Percentiles rank a stretch among this genome's conserved stretches.
These are phyloP conservation scores for Aegilops speltoides DNA, from an alignment of 176 grass and related monocot species.

Conservation along the genomic window DNA sequence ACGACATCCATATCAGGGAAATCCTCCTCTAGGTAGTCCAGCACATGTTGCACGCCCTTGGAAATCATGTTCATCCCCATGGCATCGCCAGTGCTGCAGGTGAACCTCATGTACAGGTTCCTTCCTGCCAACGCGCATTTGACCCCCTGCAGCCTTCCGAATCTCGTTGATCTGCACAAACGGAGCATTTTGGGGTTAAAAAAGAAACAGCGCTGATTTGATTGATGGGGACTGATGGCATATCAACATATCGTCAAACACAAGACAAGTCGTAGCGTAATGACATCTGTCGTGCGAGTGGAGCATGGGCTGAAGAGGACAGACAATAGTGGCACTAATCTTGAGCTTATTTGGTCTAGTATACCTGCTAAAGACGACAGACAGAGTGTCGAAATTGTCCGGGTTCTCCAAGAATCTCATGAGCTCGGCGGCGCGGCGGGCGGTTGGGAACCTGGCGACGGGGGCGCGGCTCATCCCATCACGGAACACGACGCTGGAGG, in stretches of 20 bases:
- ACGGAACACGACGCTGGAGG: slow-evolving; percentile 50
- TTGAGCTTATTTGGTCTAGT: not conserved
- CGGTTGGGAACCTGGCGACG: slow-evolving; percentile 45
- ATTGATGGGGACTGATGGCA: slow-evolving; percentile 9
- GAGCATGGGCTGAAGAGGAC: slow-evolving; percentile 30
- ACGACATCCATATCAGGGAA: slow-evolving; percentile 94
- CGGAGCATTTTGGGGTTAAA: not conserved
- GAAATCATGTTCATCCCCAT: slow-evolving; percentile 99
- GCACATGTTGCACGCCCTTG: slow-evolving; percentile 85
- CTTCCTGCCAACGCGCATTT: slow-evolving; percentile 84
- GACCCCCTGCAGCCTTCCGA: slow-evolving; percentile 67
- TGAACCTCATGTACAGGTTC: slow-evolving; percentile 89
- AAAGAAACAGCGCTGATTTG: not conserved
- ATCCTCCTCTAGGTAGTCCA: slow-evolving; percentile 78
- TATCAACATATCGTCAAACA: slow-evolving; percentile 24
- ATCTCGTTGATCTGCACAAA: slow-evolving; percentile 82
- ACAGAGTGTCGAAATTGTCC: slow-evolving; percentile 50
- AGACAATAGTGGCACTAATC: not conserved
- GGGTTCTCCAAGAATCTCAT: slow-evolving; percentile 59
- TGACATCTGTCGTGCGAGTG: slow-evolving; percentile 7
- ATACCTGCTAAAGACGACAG: slow-evolving; percentile 67
- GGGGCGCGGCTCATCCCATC: slow-evolving; percentile 77
- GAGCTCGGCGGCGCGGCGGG: slow-evolving; percentile 58
- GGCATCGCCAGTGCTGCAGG: slow-evolving; percentile 89
- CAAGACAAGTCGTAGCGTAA: not conserved